A percentile compares a stretch with the other conserved stretches of the same genome.
These are phyloP conservation scores for Setaria viridis DNA, from an alignment of 202 grass and related monocot species.

Conservation along the genomic window DNA sequence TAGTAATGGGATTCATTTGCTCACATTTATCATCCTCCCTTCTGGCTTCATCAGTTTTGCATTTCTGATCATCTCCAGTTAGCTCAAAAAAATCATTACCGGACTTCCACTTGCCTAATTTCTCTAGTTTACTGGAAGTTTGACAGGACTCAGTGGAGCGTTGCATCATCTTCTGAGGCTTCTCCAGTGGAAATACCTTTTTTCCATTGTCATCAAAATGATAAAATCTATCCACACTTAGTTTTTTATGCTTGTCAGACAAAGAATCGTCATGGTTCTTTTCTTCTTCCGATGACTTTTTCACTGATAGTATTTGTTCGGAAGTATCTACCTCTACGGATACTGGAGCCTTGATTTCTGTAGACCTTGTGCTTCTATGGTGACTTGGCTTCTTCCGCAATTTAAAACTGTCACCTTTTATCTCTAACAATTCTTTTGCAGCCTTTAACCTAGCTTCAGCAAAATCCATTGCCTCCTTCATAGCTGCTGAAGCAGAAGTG, in stretches of 20 bases:
- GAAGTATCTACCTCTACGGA: conserved; percentile 39
- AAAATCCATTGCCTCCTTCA: conserved; percentile 96
- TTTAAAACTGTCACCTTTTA: conserved; percentile 73
- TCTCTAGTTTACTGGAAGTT: conserved; percentile 58
- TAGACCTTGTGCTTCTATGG: conserved; percentile 56
- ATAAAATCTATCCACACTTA: conserved; percentile 28
- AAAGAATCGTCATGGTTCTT: conserved; percentile 30
- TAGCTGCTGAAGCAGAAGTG: conserved; percentile 72
- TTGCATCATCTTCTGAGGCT: conserved; percentile 47
- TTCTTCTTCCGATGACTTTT: conserved; percentile 44
- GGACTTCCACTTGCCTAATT: conserved; percentile 77
- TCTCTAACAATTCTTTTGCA: conserved; percentile 89
- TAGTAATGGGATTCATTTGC: conserved; percentile 7
- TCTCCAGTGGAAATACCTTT: conserved; percentile 29
- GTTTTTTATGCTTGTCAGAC: conserved; percentile 37
- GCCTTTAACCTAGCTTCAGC: conserved; percentile 83
- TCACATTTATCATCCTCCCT: conserved; percentile 34
- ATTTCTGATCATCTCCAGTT: conserved; percentile 55
- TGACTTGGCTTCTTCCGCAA: conserved; percentile 63
- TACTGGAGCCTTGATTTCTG: conserved; percentile 54
- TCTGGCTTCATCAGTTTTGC: conserved; percentile 34
- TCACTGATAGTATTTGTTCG: conserved; percentile 15
- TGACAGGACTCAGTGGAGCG: conserved; percentile 39
- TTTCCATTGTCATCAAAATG: conserved; percentile 30
- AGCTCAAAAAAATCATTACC: conserved; percentile 80